Percentiles rank a stretch among this genome's conserved stretches.
Conservation (phyloP, 2,329 filamentous ascomycete species). For the Beauveria varroae region DNA sequence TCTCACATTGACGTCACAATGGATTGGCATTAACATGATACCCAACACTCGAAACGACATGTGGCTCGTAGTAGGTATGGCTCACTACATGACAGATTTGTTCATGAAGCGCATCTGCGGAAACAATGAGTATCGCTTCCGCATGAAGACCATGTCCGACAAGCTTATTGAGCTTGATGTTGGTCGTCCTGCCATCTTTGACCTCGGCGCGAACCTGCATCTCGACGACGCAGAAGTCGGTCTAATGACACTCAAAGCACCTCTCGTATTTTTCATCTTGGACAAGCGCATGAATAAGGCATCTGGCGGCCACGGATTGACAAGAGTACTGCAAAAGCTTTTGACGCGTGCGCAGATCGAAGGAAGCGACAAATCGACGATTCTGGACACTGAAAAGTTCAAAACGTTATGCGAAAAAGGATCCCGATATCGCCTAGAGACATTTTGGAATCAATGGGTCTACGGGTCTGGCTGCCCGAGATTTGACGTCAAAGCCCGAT, state of each 20-base stretch:
- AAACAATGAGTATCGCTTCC: conserved; percentile 89
- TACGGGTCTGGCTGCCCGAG: conserved; percentile 80
- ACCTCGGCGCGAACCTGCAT: conserved; percentile 69
- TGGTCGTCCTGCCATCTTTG: conserved; percentile 71
- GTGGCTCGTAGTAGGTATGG: conserved; percentile 85
- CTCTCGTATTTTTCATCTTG: conserved; percentile 85
- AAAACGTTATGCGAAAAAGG: conserved; percentile 80
- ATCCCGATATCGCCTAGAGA: conserved; percentile 76
- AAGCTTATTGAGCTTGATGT: conserved; percentile 74
- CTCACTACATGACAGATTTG: conserved; percentile 90
- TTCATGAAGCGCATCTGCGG: conserved; percentile 88
- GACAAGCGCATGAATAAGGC: conserved; percentile 87
- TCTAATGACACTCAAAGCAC: conserved; percentile 85
- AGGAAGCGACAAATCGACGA: conserved; percentile 54
- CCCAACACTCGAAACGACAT: conserved; percentile 72
- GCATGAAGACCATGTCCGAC: conserved; percentile 80
- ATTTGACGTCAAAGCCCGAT: conserved; percentile 78
- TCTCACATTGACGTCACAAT: conserved; percentile 81
- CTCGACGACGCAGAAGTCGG: conserved; percentile 80
- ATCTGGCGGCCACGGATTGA: conserved; percentile 71
- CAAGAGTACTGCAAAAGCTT: conserved; percentile 77
- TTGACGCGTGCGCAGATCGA: conserved; percentile 75
- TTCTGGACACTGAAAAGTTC: conserved; percentile 70
- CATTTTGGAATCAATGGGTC: conserved; percentile 93
- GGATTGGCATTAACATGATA: conserved; percentile 89